Base-by-base conservation (phyloP, 768 basidiomycete species). In the Coprinopsis sp. region DNA sequence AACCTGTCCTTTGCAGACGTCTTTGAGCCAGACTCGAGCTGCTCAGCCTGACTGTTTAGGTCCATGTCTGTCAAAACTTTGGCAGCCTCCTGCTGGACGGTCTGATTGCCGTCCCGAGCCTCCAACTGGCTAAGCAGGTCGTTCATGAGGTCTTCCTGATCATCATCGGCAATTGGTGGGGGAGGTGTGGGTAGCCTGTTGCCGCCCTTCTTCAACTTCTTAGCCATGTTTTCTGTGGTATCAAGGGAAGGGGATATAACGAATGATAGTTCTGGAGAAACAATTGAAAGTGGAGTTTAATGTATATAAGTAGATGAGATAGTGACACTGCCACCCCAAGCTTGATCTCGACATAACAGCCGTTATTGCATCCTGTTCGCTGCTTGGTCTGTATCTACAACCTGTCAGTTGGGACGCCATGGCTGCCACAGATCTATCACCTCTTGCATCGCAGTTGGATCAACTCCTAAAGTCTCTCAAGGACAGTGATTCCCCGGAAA, bases 61-160 rank as follows among this genome's bases (percentile, higher is more conserved):
- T 73, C 59, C 59, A 79, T 75, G 31, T 80, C 74, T 40, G 69
- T 71, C 43, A 78, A 59, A 7, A 79, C 66, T 24, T 61, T 58
- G 8, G 73, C 72, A 11, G 79, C 70, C 59, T 79, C 77, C 22
- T 63, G 60, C 55, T 76, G 75, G 1, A 75, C 70, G 33, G 67
- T 63, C 39, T 69, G 54, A n/a, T n/a, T n/a, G n/a, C n/a, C n/a
- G 54, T 88, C 74, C 52, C 73, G 68, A 6, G 78, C 78, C 55
- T 90, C 87, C 22, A 94, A 79, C 60, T 89, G 84, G 6, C 81
- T 76, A 37, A 92, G 64, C 1, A 94, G 77, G 55, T 88, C 83
- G 53, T 89, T 77, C 69, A 91, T 71, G 37, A 91, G 71, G 8
- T 76, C 74, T 36, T 79, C 76, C 46, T 84, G 77, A 33, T 76